Percentiles rank a stretch among this genome's conserved stretches.
Evolutionary conservation across 139 green algal genomes (phyloP).

Genomic region (Spirogloea muscicola): DNA sequence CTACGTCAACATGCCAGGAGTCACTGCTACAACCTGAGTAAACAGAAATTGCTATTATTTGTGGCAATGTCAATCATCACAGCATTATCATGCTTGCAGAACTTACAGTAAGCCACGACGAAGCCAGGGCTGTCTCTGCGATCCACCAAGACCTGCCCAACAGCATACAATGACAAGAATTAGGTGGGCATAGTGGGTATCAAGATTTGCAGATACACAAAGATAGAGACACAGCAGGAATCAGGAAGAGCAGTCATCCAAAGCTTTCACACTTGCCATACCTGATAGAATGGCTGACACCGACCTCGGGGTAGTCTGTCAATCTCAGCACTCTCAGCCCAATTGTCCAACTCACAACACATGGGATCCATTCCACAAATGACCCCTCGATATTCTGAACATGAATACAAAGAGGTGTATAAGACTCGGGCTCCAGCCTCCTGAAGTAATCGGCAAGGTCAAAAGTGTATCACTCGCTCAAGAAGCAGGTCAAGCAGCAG

Average conservation of each 20-base stretch:
- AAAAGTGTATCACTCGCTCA: background rate
- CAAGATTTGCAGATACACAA: background rate
- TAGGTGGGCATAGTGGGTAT: background rate
- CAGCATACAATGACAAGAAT: background rate
- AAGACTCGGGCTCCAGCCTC: no score
- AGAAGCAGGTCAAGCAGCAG: background rate
- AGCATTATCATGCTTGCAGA: background rate
- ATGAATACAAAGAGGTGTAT: no score
- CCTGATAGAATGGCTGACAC: slow-evolving; percentile 53
- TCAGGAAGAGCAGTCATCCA: background rate
- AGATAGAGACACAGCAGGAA: background rate
- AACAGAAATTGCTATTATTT: no score
- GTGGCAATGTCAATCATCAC: background rate
- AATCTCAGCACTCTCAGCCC: slow-evolving; percentile 13
- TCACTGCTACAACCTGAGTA: no score
- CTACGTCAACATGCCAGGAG: no score
- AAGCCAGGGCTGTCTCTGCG: background rate
- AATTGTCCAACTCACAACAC: slow-evolving; percentile 51
- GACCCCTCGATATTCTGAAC: slow-evolving; percentile 46
- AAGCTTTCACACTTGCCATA: slow-evolving; percentile 7
- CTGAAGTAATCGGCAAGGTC: no score
- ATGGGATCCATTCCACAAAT: slow-evolving; percentile 47
- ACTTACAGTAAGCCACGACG: slow-evolving; percentile 10
- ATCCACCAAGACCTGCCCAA: slow-evolving; percentile 22
- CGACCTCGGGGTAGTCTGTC: background rate